Conservation (phyloP, 2,329 filamentous ascomycete genomes). For the Curvularia lunata region DNA sequence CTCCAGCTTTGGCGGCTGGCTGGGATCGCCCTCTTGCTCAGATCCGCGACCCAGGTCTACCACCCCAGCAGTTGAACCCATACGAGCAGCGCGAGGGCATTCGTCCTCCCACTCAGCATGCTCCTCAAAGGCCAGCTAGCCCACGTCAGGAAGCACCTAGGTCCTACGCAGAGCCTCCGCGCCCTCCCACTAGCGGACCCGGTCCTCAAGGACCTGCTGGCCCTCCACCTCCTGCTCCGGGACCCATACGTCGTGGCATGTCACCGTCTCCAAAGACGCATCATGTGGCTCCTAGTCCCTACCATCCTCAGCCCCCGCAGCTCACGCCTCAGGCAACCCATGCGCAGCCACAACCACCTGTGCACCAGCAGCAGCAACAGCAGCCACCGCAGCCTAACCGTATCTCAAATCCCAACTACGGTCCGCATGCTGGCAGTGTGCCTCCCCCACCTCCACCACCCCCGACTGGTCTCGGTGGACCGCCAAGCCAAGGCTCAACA, state of each 20-base stretch:
- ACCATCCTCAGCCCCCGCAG: slow-evolving; percentile 53
- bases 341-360: slow-evolving; percentile 54
- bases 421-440: slow-evolving; percentile 50
- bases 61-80: slow-evolving; percentile 78
- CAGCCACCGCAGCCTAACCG: slow-evolving; percentile 52
- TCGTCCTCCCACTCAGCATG: slow-evolving; percentile 68
- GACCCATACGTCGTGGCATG: slow-evolving; percentile 57
- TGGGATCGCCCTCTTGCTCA: slow-evolving; percentile 73
- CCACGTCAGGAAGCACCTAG: slow-evolving; percentile 76
- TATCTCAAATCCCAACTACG: slow-evolving; percentile 57
- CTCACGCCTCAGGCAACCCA: slow-evolving; percentile 61
- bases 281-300: slow-evolving; percentile 60
- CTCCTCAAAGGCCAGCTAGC: slow-evolving; percentile 74
- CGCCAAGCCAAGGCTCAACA: slow-evolving; percentile 57
- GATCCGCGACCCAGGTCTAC: slow-evolving; percentile 67
- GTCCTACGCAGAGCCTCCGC: slow-evolving; percentile 70
- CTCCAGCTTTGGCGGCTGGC: slow-evolving; percentile 61
- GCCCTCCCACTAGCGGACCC: slow-evolving; percentile 54
- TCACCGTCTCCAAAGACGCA: slow-evolving; percentile 67
- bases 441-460: slow-evolving; percentile 66
- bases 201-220: slow-evolving; percentile 52
- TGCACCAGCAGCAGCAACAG: slow-evolving; percentile 38
- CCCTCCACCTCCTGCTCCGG: slow-evolving; percentile 49
- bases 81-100: slow-evolving; percentile 80
- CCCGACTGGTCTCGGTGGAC: slow-evolving; percentile 60